Evolutionary conservation across 2,329 filamentous ascomycete genomes (phyloP), one percentile per base, ranked within the genome.

Genomic region (Hypoxylon sp.): DNA sequence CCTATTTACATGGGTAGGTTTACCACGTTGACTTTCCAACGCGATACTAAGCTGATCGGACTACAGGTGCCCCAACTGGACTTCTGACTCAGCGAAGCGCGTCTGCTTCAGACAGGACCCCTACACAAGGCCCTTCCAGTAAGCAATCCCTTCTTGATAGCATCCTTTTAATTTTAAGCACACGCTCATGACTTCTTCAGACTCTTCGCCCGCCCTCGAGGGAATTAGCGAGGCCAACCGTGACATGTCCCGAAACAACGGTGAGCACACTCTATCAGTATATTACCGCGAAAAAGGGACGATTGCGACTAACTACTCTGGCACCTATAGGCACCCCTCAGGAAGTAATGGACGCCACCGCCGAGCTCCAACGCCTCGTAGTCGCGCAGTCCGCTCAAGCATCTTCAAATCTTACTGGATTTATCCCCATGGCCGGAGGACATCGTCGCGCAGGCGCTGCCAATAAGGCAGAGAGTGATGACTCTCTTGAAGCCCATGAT

Each of bases 321-420:
- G 8, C n/a, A 22, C 14, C 22, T 54, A 40, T n/a, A 56, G 60
- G 14, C 5, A 27, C 59, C 3, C 59, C 59, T 8, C 59, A 25
- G 17, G 49, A 48, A 30, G 64, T 67, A 20, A 20, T 63, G 3
- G 40, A 63, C 6, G 64, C 64, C 3, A 67, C 64, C 22, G 44
- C 54, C n/a, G 59, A 59, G 17, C 64, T 67, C 22, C 55, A 42
- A 48, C 60, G 22, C 25, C 42, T 67, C 20, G 55, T 54, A 14
- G 20, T n/a, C 6, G 27, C 22, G 7, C 27, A 22, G 6, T 25
- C 30, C 7, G 46, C 58, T 1, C n/a, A 27, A 2, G 8, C 8
- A 3, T 30, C 44, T 6, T 31, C 40, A 8, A 22, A 40, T 8
- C n/a, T 46, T 5, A 10, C 42, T 44, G 31, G 20, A 14, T 40